phyloP scores from a whole-genome alignment of 2,329 filamentous ascomycete species.

The Dactylonectria estremocensis region DNA sequence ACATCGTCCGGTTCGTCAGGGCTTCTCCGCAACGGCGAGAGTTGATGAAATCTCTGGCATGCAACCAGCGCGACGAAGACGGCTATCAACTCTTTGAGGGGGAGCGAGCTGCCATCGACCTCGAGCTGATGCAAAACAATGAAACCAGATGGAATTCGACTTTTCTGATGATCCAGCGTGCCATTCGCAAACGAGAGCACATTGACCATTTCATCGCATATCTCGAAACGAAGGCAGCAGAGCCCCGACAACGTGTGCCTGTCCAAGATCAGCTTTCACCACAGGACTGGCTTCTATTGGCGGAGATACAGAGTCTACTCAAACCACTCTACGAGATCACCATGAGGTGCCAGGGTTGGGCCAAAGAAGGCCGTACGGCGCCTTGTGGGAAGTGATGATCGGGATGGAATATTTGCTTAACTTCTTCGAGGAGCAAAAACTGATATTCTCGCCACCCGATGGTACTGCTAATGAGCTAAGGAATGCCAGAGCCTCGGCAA shows the following conservation, averaged over 20 bases:
- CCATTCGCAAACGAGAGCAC: background rate
- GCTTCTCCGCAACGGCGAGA: background rate
- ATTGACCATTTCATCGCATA: conserved; percentile 1
- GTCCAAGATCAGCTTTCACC: background rate
- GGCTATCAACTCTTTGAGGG: background rate
- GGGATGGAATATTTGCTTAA: background rate
- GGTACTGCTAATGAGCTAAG: background rate
- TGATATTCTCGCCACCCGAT: background rate
- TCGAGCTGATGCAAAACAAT: background rate
- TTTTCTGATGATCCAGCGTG: background rate
- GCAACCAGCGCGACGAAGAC: background rate
- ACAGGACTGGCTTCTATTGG: background rate
- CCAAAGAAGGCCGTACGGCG: background rate
- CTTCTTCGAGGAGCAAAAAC: background rate
- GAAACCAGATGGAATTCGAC: background rate
- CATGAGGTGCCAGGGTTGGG: conserved; percentile 1
- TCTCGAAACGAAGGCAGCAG: background rate
- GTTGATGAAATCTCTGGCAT: background rate
- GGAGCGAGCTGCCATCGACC: background rate
- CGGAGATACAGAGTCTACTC: background rate
- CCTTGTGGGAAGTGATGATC: conserved; percentile 2
- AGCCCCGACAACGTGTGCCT: background rate
- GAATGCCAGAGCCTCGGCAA: background rate
- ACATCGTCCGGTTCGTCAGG: background rate
- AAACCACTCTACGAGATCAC: background rate